Conservation (phyloP, 2,329 filamentous ascomycete species). For the Cladosporium colombiae region DNA sequence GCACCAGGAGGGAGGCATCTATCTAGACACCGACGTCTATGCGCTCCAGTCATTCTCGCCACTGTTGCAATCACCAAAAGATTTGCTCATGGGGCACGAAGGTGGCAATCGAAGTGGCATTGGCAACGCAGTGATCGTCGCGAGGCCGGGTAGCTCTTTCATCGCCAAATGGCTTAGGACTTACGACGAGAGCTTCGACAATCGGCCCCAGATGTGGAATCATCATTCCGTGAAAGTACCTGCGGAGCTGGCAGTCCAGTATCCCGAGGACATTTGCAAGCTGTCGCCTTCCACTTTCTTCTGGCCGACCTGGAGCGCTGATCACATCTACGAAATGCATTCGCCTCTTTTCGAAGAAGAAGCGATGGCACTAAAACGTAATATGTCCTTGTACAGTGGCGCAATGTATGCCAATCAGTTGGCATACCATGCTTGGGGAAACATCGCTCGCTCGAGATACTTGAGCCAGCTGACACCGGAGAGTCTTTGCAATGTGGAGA, state of each 20-base stretch:
- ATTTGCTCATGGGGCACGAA: constrained; percentile 25
- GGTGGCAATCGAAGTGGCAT: constrained; percentile 25
- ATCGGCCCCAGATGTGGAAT: constrained; percentile 20
- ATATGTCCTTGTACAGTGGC: constrained; percentile 17
- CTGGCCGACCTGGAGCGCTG: constrained; percentile 23
- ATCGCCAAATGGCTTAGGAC: constrained; percentile 22
- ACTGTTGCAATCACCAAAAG: constrained; percentile 19
- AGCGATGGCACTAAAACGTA: neutral
- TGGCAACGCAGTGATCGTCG: constrained; percentile 25
- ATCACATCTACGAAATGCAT: constrained; percentile 22
- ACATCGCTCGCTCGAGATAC: neutral
- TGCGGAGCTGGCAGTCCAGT: constrained; percentile 17
- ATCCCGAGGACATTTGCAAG: constrained; percentile 21
- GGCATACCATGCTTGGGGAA: constrained; percentile 20
- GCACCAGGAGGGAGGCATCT: constrained; percentile 23
- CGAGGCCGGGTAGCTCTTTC: constrained; percentile 21
- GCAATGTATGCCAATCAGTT: constrained; percentile 25
- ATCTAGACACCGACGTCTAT: constrained; percentile 26
- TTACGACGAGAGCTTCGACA: constrained; percentile 19
- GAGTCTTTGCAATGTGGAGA: neutral
- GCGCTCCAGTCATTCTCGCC: constrained; percentile 21
- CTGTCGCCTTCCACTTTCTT: constrained; percentile 24
- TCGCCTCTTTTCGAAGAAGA: constrained; percentile 15
- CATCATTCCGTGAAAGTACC: constrained; percentile 23
- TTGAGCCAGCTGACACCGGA: constrained; percentile 1